Evolutionary conservation across 768 basidiomycete species (phyloP), one percentile per base, ranked within the genome.

Genomic region (Leccinum ochraceum): DNA sequence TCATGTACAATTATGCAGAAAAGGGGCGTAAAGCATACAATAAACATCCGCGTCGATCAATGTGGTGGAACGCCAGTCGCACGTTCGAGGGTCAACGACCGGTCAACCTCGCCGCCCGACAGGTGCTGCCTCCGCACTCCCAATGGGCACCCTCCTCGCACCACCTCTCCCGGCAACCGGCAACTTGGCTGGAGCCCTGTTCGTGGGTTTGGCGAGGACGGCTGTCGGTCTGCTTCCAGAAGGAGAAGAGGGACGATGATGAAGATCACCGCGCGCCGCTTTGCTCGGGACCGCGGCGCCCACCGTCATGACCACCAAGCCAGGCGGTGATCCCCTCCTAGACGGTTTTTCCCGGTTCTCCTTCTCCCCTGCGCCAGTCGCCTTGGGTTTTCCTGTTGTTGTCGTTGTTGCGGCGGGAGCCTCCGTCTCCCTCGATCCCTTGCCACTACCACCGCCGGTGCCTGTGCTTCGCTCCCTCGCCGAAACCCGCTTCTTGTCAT

Each of bases 61-160:
- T 20, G 3, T 74, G n/a, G 10, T 11, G 11, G 44, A 46, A 20
- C 11, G 5, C 20, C 2, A 20, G 44, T 20, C 44, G 11, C 44
- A 46, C 44, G 44, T 44, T 44, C n/a, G 44, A 44, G 9, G 10
- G 10, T 44, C 67, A n/a, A n/a, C n/a, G n/a, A n/a, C n/a, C n/a
- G n/a, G n/a, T n/a, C n/a, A 86, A 16, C 79, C 79, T 68, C 80
- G 80, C 80, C 86, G 80, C 1, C 78, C 77, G 44, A 6, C 20
- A 6, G 79, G 72, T 5, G 84, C 84, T 5, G 87, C 88, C 58
- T 88, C 86, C 2, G 80, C 79, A 63, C 87, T 89, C 62, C 84
- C 83, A n/a, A 89, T 75, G 5, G 81, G 85, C 26, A 91, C 88
- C 59, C 88, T 78, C 65, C 88, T 77, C 5, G 89, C 82, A 6